A percentile compares a stretch with the other conserved stretches of the same genome.
These are phyloP conservation scores for fission yeast (Schizosaccharomyces pombe) DNA, from an alignment of 805 yeast species.

Conservation along the genomic window DNA sequence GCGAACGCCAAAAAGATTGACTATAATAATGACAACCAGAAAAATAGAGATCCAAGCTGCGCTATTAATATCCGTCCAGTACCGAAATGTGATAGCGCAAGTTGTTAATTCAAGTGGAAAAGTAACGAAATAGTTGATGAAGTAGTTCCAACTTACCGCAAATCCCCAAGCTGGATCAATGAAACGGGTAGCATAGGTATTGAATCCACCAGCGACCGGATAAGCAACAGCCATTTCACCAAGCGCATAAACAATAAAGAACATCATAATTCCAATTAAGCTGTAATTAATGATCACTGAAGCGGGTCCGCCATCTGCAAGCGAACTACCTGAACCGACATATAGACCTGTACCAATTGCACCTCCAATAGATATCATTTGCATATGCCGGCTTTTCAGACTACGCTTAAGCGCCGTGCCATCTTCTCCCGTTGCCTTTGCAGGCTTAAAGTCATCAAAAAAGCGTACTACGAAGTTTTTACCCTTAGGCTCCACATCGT, in stretches of 20 bases:
- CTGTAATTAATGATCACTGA: conserved; percentile 24
- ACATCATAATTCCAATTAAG: conserved; percentile 28
- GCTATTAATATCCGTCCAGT: conserved; percentile 27
- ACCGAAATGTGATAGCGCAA: conserved; percentile 31
- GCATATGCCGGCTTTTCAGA: conserved; percentile 19
- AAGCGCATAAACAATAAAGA: conserved; percentile 27
- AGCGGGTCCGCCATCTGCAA: too few species aligned
- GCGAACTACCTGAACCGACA: conserved; percentile 27
- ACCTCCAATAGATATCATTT: conserved; percentile 62
- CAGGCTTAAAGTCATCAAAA: too few species aligned
- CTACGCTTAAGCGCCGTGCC: conserved; percentile 16
- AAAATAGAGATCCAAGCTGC: conserved; percentile 36
- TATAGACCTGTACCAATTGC: conserved; percentile 60
- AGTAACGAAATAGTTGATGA: conserved; percentile 37
- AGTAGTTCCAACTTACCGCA: conserved; percentile 44
- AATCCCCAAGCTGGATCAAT: too few species aligned
- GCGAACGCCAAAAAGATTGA: conserved; percentile 32
- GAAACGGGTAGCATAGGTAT: conserved; percentile 36
- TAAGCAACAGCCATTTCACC: conserved; percentile 44
- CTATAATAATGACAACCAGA: conserved; percentile 25
- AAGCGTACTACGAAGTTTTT: too few species aligned
- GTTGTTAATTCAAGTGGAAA: conserved; percentile 46
- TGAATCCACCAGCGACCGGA: conserved; percentile 41
- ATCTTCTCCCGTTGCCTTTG: too few species aligned
- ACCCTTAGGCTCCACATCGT: too few species aligned